These are phyloP conservation scores for Jamesozyma rosinii DNA, from an alignment of 805 yeast genomes.

Conservation along the genomic window DNA sequence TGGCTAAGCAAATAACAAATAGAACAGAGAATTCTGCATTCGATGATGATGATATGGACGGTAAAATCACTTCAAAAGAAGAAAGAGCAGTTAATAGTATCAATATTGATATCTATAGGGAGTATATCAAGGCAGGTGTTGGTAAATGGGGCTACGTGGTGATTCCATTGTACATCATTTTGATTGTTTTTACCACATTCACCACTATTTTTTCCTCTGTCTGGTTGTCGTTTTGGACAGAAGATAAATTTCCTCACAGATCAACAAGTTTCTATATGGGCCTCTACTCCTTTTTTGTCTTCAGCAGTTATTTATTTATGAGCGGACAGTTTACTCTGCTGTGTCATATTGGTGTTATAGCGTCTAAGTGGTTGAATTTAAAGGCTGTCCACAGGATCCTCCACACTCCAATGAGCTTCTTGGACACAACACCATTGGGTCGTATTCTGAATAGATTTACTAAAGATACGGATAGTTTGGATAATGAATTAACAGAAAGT, in stretches of 20 bases:
- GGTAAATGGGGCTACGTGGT: conserved; percentile 32
- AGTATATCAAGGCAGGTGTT: conserved; percentile 47
- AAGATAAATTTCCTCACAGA: conserved; percentile 39
- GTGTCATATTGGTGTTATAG: conserved; percentile 39
- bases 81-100: conserved; percentile 52
- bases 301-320: conserved; percentile 39
- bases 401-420: conserved; percentile 72
- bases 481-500: conserved; percentile 68
- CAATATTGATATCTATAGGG: conserved; percentile 38
- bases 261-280: conserved; percentile 64
- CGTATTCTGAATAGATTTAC: conserved; percentile 79
- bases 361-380: conserved; percentile 51
- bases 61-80: conserved; percentile 41
- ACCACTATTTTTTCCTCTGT: conserved; percentile 29
- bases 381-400: conserved; percentile 51
- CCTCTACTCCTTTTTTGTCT: conserved; percentile 53
- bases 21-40: conserved; percentile 15
- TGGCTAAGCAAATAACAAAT: conserved; percentile 10
- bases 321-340: conserved; percentile 25
- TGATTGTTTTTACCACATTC: conserved; percentile 25
- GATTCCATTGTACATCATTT: conserved; percentile 17
- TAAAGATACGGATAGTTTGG: conserved; percentile 77
- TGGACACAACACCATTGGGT: conserved; percentile 84
- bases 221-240: conserved; percentile 84
- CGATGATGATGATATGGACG: conserved; percentile 17